These are phyloP conservation scores for Metarhizium anisopliae DNA, from an alignment of 2,329 filamentous ascomycete genomes.

Conservation along the genomic window DNA sequence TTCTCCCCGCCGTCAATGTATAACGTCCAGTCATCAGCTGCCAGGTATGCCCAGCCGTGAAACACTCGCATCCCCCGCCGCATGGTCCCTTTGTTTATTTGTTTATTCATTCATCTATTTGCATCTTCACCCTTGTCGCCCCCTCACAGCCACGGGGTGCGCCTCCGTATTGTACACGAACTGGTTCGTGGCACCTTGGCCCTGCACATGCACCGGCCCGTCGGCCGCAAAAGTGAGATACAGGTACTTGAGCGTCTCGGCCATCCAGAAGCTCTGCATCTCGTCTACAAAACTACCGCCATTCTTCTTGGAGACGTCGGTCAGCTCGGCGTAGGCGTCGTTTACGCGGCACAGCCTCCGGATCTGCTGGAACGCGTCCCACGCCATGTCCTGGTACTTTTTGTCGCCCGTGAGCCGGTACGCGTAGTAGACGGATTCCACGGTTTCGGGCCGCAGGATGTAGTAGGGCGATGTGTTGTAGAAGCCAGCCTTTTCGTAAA, in stretches of 20 bases:
- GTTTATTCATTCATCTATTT: too few species aligned
- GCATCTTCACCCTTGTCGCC: not conserved
- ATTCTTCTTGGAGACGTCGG: conserved; percentile 52
- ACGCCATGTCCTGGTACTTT: conserved; percentile 78
- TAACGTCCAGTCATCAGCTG: too few species aligned
- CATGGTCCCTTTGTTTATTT: too few species aligned
- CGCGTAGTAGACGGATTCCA: conserved; percentile 82
- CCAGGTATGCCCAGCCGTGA: too few species aligned
- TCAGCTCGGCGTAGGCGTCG: conserved; percentile 58
- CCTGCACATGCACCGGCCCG: conserved; percentile 43
- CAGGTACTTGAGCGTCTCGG: conserved; percentile 78
- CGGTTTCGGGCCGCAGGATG: conserved; percentile 67
- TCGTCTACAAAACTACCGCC: conserved; percentile 59
- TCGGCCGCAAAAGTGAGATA: conserved; percentile 64
- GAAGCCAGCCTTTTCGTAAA: conserved; percentile 63
- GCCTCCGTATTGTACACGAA: conserved; percentile 44
- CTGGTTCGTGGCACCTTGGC: conserved; percentile 35
- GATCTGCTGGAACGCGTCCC: conserved; percentile 66
- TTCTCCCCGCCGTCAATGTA: too few species aligned
- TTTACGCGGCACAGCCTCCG: conserved; percentile 52
- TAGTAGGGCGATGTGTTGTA: conserved; percentile 57
- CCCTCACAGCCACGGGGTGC: conserved; percentile 28
- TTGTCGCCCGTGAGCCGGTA: conserved; percentile 68
- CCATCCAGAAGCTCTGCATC: conserved; percentile 84
- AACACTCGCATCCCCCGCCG: too few species aligned